Evolutionary conservation across 805 yeast species (phyloP).

Genomic region (Blastobotrys chiropterorum): DNA sequence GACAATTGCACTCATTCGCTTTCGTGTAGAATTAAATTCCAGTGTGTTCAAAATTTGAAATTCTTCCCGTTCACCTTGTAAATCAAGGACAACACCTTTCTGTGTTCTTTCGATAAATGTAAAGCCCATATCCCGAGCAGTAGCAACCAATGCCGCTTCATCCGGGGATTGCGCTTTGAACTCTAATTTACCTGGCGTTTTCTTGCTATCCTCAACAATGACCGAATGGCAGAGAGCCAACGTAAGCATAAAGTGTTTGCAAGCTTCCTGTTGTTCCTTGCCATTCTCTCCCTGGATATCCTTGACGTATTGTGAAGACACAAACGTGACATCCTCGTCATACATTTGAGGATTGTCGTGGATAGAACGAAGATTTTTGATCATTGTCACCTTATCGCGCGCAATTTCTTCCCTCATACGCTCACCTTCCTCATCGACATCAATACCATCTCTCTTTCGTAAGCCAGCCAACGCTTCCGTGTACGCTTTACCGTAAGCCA

Average conservation of each 20-base stretch:
- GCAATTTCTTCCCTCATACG: constrained; percentile 42
- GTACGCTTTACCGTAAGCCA: constrained; percentile 65
- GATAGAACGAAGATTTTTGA: constrained; percentile 33
- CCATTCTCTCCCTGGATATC: constrained; percentile 44
- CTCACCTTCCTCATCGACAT: constrained; percentile 47
- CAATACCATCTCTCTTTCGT: constrained; percentile 59
- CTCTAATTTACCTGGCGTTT: constrained; percentile 35
- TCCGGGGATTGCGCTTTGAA: constrained; percentile 85
- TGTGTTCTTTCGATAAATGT: constrained; percentile 54
- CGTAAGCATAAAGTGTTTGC: constrained; percentile 59
- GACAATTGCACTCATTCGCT: constrained; percentile 71
- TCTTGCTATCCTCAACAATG: constrained; percentile 48
- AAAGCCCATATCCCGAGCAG: constrained; percentile 71
- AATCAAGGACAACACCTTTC: constrained; percentile 40
- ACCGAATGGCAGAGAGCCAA: constrained; percentile 77
- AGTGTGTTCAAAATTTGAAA: constrained; percentile 54
- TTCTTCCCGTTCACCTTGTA: constrained; percentile 42
- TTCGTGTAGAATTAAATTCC: constrained; percentile 69
- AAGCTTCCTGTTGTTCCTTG: constrained; percentile 41
- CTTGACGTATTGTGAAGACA: constrained; percentile 54
- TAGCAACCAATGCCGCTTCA: constrained; percentile 74
- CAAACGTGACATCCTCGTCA: constrained; percentile 54
- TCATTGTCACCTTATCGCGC: constrained; percentile 46
- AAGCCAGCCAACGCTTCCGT: constrained; percentile 71
- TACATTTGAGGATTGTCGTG: constrained; percentile 45